phyloP scores from a whole-genome alignment of 192 early-diverging fungal genomes.

The Coemansia biformis region DNA sequence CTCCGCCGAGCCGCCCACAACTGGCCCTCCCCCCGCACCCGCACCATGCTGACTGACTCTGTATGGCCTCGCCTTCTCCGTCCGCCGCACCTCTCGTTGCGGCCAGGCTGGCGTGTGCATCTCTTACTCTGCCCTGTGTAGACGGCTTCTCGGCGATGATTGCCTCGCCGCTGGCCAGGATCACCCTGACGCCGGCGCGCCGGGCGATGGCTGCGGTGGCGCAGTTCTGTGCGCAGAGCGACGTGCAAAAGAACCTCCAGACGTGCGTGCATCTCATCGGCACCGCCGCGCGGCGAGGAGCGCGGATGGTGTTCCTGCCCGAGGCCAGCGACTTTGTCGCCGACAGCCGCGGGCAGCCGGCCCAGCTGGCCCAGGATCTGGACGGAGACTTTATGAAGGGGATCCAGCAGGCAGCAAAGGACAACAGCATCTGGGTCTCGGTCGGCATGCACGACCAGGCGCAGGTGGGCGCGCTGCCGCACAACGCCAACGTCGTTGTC shows the following conservation, averaged over 20 bases:
- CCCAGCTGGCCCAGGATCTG: slow-evolving; percentile 49
- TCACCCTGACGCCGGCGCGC: slow-evolving; percentile 24
- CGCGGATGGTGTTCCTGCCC: slow-evolving; percentile 75
- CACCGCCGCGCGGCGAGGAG: slow-evolving; percentile 54
- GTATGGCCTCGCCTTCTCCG: too few relatives aligned
- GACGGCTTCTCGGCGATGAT: slow-evolving; percentile 41
- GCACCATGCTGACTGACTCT: too few relatives aligned
- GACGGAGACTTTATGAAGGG: slow-evolving; percentile 56
- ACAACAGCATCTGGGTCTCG: slow-evolving; percentile 62
- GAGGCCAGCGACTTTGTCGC: slow-evolving; percentile 82
- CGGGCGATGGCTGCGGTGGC: slow-evolving; percentile 57
- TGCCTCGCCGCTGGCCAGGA: slow-evolving; percentile 21
- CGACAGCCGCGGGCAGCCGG: slow-evolving; percentile 47
- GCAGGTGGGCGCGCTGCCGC: slow-evolving; percentile 27
- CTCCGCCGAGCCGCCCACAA: too few relatives aligned
- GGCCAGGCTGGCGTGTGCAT: background rate
- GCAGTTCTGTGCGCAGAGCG: slow-evolving; percentile 65
- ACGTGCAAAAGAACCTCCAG: slow-evolving; percentile 55
- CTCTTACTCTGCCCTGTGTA: slow-evolving; percentile 6
- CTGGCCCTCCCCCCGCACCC: too few relatives aligned
- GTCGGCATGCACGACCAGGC: slow-evolving; percentile 72
- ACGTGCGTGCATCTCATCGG: slow-evolving; percentile 57
- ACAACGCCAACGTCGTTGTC: slow-evolving; percentile 69
- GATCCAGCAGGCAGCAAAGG: slow-evolving; percentile 57
- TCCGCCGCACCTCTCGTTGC: too few relatives aligned